A percentile compares a stretch with the other conserved stretches of the same genome.
phyloP scores from a whole-genome alignment of 2,329 filamentous ascomycete genomes.

The Pseudogymnoascus sp. region DNA sequence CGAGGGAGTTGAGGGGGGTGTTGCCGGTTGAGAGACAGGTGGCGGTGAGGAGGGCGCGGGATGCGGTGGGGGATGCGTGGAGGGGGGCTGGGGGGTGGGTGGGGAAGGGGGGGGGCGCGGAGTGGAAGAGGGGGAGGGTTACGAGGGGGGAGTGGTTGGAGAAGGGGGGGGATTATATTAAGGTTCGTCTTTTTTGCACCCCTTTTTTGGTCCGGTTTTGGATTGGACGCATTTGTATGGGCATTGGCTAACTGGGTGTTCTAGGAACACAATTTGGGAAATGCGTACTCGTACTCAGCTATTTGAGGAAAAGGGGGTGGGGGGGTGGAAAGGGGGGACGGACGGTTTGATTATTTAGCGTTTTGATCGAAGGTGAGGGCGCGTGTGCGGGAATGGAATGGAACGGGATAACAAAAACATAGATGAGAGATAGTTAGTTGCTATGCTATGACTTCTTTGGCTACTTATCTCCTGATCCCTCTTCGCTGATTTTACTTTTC shows the following conservation, averaged over 20 bases:
- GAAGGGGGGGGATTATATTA: constrained; percentile 90
- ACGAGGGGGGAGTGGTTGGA: constrained; percentile 79
- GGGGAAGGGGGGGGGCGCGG: constrained; percentile 38
- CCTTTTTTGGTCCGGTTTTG: neutral
- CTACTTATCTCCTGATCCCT: neutral
- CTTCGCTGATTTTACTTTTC: neutral
- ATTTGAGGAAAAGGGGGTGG: neutral
- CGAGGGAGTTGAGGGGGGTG: constrained; percentile 62
- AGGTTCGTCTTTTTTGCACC: constrained; percentile 40
- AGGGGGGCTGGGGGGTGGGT: constrained; percentile 86
- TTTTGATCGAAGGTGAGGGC: neutral
- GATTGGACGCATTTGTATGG: neutral
- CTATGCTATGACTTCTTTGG: neutral
- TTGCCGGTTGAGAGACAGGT: constrained; percentile 62
- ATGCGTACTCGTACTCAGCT: constrained; percentile 37
- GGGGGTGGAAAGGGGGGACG: neutral
- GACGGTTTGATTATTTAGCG: neutral
- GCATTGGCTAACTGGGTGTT: constrained; percentile 5
- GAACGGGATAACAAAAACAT: neutral
- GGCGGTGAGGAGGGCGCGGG: constrained; percentile 62
- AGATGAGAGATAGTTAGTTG: neutral
- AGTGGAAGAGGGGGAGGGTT: constrained; percentile 58
- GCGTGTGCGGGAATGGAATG: neutral
- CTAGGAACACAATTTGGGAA: constrained; percentile 60
- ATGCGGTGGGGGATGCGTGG: constrained; percentile 85